Evolutionary conservation across 495 filamentous ascomycete genomes (phyloP), one percentile per base, ranked within the genome.

Genomic region (Tuber borchii): DNA sequence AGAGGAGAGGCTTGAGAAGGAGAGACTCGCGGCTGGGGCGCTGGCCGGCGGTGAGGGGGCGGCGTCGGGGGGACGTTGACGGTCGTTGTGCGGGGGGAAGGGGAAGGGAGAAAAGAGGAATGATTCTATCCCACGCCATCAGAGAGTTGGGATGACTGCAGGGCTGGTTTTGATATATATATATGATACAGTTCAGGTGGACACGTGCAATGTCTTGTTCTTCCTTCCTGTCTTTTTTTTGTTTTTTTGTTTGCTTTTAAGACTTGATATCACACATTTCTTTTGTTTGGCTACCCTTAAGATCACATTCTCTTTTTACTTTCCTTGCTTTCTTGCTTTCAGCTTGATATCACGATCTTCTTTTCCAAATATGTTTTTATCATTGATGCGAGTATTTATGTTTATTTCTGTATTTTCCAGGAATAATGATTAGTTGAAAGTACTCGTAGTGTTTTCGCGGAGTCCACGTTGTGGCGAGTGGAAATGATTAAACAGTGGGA

Each of bases 1-100:
- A 22, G 95, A 99, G 84, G 90, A 90, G 20, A 87, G 95, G 48
- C 86, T 97, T 1, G 93, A 93, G 80, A 88, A 86, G 76, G 93
- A 94, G 83, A 82, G 77, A 10, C 40, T 71, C 10, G 48, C 61
- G 42, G 68, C 39, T 1, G 71, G 71, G 9, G 71, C 74, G 37
- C 22, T 31, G 42, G 17, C 39, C 2, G 22, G 0, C 40, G 74
- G 56, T 40, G 75, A 74, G 45, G 26, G 10, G 12, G 72, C 19
- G 19, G 43, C 40, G 46, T 31, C 12, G n/a, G 56, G 56, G 12
- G 3, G 56, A 14, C 26, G 56, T 12, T 19, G 73, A 70, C 48
- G 26, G 40, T 43, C 48, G 22, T 37, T 37, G 71, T 2, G 39
- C 8, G 43, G 31, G 71, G 22, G 0, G 74, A 73, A 17, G 44